These are phyloP conservation scores for Fusarium sambucinum DNA, from an alignment of 2,329 filamentous ascomycete genomes.

Conservation along the genomic window DNA sequence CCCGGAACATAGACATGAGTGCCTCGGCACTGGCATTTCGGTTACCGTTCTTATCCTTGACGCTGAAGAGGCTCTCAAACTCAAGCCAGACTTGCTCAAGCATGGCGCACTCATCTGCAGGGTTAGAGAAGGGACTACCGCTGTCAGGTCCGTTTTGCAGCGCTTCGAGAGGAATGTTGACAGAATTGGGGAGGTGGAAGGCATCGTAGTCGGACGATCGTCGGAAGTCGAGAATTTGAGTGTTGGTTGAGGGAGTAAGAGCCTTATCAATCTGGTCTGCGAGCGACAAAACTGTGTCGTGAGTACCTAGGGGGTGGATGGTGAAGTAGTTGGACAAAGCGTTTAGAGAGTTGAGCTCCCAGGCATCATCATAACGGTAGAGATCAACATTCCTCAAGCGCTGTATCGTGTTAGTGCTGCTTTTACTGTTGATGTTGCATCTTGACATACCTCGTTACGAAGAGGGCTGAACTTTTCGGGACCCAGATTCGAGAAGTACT, in stretches of 20 bases:
- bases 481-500: slow-evolving; percentile 68
- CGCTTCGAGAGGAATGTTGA: slow-evolving; percentile 60
- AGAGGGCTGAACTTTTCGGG: slow-evolving; percentile 62
- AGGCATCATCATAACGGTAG: slow-evolving; percentile 67
- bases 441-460: slow-evolving; percentile 53
- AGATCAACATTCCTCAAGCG: slow-evolving; percentile 62
- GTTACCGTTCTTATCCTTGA: slow-evolving; percentile 47
- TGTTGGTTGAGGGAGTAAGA: slow-evolving; percentile 46
- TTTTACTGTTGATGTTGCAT: rapidly evolving
- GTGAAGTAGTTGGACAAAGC: slow-evolving; percentile 55
- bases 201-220: slow-evolving; percentile 56
- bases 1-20: slow-evolving; percentile 49
- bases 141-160: slow-evolving; percentile 48
- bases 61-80: slow-evolving; percentile 59
- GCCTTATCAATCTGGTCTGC: slow-evolving; percentile 46
- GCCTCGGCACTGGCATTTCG: slow-evolving; percentile 47
- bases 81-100: slow-evolving; percentile 63
- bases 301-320: slow-evolving; percentile 43
- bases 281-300: slow-evolving; percentile 44
- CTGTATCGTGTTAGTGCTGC: slow-evolving; percentile 50
- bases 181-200: slow-evolving; percentile 60
- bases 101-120: slow-evolving; percentile 60
- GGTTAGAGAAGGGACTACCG: slow-evolving; percentile 54
- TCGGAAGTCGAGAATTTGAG: slow-evolving; percentile 60
- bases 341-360: slow-evolving; percentile 60